Base-by-base conservation (phyloP, 768 basidiomycete genomes). In the Rhizopogon vinicolor region DNA sequence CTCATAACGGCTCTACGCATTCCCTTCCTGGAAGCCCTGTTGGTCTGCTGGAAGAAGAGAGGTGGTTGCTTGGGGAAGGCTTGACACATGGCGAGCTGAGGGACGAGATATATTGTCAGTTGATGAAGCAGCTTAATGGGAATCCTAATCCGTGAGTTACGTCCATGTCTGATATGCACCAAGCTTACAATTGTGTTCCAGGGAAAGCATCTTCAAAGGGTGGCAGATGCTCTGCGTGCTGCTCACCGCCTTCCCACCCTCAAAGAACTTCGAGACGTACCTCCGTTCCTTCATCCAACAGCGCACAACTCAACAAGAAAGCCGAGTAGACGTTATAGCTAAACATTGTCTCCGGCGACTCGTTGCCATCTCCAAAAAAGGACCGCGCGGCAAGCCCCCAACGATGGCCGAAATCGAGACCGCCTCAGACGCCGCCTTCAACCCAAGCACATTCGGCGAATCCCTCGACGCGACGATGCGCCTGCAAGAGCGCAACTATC, bases 181-280 rank as follows among this genome's bases (percentile, higher is more conserved):
- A 19, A 1, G 33, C 46, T 48, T 14, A 48, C 33, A 37, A 16
- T 33, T 10, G 48, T 31, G 10, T 58, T 48, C 16, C 60, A 93
- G 91, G 18, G 90, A 93, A 65, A 89, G 91, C 64, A 67, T 84
- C 33, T 93, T 97, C 74, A 88, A 87, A 65, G 95, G 94, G 25
- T 97, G 93, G 89, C 95, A 97, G 65, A 75, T 97, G 46, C 74
- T 96, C 43, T 96, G 92, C 65, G 93, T 98, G 2, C 76, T 94
- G 28, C 76, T 94, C n/a, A 83, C 91, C 53, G 89, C 92, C 2
- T 98, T 98, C 68, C 91, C 91, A 5, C 94, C 95, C 1, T 94
- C 92, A 9, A 93, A 93, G 73, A 87, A 93, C 67, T 94, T 96
- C 62, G 93, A 94, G 66, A 78, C 85, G 1, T 92, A 92, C 68